These are phyloP conservation scores for Alternaria sp. DNA, from an alignment of 2,329 filamentous ascomycete species.

Conservation along the genomic window DNA sequence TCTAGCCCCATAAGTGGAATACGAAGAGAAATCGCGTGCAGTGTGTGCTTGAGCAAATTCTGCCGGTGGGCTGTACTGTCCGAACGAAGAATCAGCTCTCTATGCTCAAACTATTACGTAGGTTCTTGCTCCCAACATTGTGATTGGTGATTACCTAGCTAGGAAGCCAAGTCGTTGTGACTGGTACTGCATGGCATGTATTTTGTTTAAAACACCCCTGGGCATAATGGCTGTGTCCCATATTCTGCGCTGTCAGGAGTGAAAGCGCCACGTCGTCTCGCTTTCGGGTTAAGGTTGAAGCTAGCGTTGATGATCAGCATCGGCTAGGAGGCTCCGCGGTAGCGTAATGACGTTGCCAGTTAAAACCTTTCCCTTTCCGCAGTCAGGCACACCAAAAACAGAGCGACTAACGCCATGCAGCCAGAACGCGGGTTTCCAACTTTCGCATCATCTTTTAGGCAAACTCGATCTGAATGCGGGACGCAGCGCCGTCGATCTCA, in stretches of 20 bases:
- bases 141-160: too few relatives aligned
- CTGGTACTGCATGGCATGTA: too few relatives aligned
- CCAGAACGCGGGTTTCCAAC: neutral
- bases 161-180: too few relatives aligned
- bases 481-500: neutral
- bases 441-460: too few relatives aligned
- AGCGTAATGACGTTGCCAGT: too few relatives aligned
- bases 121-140: too few relatives aligned
- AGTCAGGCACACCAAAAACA: neutral
- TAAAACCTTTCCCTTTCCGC: neutral
- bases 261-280: neutral
- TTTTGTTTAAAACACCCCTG: too few relatives aligned
- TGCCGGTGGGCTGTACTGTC: neutral
- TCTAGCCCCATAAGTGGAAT: too few relatives aligned
- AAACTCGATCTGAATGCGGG: too few relatives aligned
- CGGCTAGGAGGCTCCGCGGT: neutral
- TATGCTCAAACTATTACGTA: too few relatives aligned
- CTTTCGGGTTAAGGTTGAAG: neutral
- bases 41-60: neutral
- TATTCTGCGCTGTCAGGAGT: neutral
- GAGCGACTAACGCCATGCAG: conserved; percentile 1
- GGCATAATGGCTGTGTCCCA: neutral
- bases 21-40: neutral
- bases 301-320: conserved; percentile 6
- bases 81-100: neutral